Evolutionary conservation across 2,329 filamentous ascomycete species (phyloP), one percentile per base, ranked within the genome.

Genomic region (Fusarium sulawesiense): DNA sequence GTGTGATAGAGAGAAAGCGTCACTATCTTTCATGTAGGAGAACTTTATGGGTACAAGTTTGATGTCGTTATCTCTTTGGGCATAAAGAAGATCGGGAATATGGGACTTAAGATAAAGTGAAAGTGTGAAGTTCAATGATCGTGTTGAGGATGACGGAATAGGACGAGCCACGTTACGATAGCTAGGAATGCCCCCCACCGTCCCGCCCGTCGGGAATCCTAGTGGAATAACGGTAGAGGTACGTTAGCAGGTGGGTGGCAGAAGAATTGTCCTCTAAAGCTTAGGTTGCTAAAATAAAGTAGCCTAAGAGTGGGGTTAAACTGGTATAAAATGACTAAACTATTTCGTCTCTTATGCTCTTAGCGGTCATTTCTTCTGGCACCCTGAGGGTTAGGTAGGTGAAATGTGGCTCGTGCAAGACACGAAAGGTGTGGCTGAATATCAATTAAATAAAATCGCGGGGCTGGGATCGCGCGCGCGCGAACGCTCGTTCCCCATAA

Each of bases 361-460:
- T 23, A 7, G 6, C 23, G 23, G 23, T 23, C 23, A 27, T 27
- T 23, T 23, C 6, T 23, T 23, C 23, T 23, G 23, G 23, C 23
- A 23, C 23, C 23, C 23, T 23, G 23, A 23, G 23, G 23, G 23
- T 23, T 23, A 23, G 16, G 10, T 10, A 6, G 9, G 18, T 10
- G 3, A 21, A 6, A 0, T 64, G 67, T 70, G 68, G 69, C 69
- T 41, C 9, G 47, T 70, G 60, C 37, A 23, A 2, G 12, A 13
- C 66, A 46, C 34, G 48, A 64, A 23, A 29, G 18, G n/a, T 34
- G 68, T 66, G 59, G 67, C 65, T 63, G 56, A 47, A 55, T 66
- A 68, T 71, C 72, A 74, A 73, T 74, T 74, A 69, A 71, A 68
- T 40, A 49, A 72, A 76, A 66, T 72, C 73, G 75, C 72, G 75